A percentile compares a stretch with the other conserved stretches of the same genome.
phyloP scores from a whole-genome alignment of 306 rosid species.

The Vachellia pachyceras region DNA sequence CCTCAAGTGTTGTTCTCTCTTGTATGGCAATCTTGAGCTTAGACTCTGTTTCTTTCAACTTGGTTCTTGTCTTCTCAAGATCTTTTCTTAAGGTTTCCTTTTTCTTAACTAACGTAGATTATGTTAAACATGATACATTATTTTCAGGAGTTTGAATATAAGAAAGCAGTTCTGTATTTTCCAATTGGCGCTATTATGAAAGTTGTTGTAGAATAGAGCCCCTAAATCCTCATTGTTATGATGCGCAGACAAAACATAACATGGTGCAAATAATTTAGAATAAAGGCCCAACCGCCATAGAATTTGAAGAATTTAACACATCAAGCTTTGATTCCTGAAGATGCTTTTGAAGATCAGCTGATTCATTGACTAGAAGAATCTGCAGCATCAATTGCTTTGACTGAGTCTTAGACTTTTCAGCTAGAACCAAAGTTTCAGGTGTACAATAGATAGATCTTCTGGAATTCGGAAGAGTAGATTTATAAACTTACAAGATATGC shows the following conservation, averaged over 20 bases:
- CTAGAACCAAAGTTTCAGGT: conserved; percentile 13
- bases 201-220: conserved; percentile 51
- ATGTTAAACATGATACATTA: conserved; percentile 62
- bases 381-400: conserved; percentile 46
- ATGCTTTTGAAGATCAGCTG: conserved; percentile 66
- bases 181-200: conserved; percentile 58
- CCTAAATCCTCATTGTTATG: conserved; percentile 6
- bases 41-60: too few relatives aligned
- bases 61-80: too few relatives aligned
- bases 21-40: too few relatives aligned
- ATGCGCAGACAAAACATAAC: conserved; percentile 21
- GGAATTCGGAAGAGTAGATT: too few relatives aligned
- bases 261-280: conserved; percentile 22
- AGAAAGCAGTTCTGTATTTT: conserved; percentile 65
- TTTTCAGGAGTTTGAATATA: conserved; percentile 69
- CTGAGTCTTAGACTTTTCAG: conserved; percentile 35
- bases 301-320: conserved; percentile 56
- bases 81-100: too few relatives aligned
- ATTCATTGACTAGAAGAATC: conserved; percentile 60
- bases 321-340: conserved; percentile 59
- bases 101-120: too few relatives aligned
- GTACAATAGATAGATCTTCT: too few relatives aligned
- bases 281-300: conserved; percentile 55
- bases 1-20: too few relatives aligned
- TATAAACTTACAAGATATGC: too few relatives aligned